A percentile compares a stretch with the other conserved stretches of the same genome.
phyloP scores from a whole-genome alignment of 169 alveolate species.

The Plasmodium vivax region DNA sequence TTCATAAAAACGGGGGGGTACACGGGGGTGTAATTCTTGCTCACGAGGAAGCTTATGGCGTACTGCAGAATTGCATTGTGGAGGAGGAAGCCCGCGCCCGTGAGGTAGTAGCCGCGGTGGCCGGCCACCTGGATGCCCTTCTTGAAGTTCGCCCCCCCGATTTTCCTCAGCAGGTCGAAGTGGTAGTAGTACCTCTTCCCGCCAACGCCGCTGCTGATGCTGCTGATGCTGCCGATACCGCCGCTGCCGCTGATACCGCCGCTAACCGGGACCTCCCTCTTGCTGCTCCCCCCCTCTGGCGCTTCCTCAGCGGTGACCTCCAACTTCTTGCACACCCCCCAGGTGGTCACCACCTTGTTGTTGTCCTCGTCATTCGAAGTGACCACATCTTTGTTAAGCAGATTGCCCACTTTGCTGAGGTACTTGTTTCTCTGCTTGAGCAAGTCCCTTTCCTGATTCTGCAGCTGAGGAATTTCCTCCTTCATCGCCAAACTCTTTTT shows the following conservation, averaged over 20 bases:
- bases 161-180: conserved; percentile 92
- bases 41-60: conserved; percentile 92
- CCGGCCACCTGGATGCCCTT: conserved; percentile 97
- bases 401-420: conserved; percentile 92
- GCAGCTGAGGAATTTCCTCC: conserved; percentile 80
- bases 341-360: conserved; percentile 90
- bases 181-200: conserved; percentile 83
- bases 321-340: conserved; percentile 92
- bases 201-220: neutral
- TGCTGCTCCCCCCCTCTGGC: neutral
- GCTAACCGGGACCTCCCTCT: neutral
- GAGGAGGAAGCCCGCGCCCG: conserved; percentile 95
- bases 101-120: conserved; percentile 97
- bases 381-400: conserved; percentile 93
- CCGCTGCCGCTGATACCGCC: neutral
- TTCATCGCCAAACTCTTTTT: conserved; percentile 79
- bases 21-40: conserved; percentile 95
- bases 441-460: conserved; percentile 79
- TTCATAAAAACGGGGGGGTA: conserved; percentile 99
- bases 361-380: conserved; percentile 94
- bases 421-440: conserved; percentile 81
- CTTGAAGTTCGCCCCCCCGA: conserved; percentile 93
- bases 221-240: too few relatives aligned
- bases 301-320: conserved; percentile 77
- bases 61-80: conserved; percentile 97